Percentiles rank a stretch among this genome's conserved stretches.
Evolutionary conservation across 1,284 basidiomycete genomes (phyloP).

Genomic region (Sanghuangporus sanghuang): DNA sequence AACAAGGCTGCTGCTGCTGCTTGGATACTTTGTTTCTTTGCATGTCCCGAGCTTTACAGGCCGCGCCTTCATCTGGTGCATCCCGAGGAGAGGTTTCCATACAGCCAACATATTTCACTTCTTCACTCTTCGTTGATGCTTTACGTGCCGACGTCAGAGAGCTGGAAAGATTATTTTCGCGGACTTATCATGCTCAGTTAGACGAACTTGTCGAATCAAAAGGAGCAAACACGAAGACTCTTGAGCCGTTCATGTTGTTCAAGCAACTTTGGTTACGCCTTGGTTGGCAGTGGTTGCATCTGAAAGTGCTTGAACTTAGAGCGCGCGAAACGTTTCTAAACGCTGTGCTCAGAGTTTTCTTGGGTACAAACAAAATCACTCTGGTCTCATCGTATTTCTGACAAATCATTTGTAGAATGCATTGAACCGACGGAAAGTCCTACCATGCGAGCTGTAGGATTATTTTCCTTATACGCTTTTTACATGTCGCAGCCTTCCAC

Average conservation of each 20-base stretch:
- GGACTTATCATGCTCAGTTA: conserved; percentile 30
- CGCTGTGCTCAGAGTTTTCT: conserved; percentile 55
- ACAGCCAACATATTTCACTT: conserved; percentile 72
- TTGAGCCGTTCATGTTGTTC: conserved; percentile 60
- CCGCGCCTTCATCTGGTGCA: conserved; percentile 26
- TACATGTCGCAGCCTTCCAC: conserved; percentile 57
- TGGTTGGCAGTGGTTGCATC: conserved; percentile 70
- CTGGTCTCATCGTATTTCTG: neutral
- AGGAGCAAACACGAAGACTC: conserved; percentile 18
- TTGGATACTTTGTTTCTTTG: neutral
- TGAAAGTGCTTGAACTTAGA: conserved; percentile 61
- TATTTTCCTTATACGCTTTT: conserved; percentile 67
- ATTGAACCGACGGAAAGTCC: conserved; percentile 42
- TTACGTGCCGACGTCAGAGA: conserved; percentile 56
- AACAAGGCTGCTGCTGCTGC: neutral
- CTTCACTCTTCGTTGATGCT: conserved; percentile 61
- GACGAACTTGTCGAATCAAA: conserved; percentile 16
- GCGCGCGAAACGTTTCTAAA: conserved; percentile 55
- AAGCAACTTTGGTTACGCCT: conserved; percentile 58
- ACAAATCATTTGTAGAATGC: conserved; percentile 41
- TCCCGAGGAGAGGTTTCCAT: conserved; percentile 53
- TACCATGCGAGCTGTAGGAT: conserved; percentile 46
- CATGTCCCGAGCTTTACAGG: neutral
- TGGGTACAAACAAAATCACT: conserved; percentile 41
- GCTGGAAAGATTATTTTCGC: conserved; percentile 45